Evolutionary conservation across 495 filamentous ascomycete species (phyloP).

Genomic region (Neurospora sp.): DNA sequence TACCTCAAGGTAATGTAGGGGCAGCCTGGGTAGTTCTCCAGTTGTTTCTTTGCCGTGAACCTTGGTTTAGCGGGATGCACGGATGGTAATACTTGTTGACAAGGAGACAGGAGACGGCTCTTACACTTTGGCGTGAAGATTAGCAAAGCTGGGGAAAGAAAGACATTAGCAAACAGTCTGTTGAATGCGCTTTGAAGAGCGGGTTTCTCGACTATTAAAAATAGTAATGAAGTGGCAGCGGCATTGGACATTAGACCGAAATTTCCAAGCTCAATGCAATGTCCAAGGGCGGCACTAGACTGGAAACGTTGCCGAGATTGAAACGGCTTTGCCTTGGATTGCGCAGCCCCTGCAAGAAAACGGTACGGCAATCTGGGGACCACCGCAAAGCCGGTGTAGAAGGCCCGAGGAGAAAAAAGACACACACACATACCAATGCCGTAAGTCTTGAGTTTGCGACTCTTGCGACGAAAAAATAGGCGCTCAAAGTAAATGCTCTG

Average conservation of each 20-base stretch:
- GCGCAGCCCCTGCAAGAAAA: neutral
- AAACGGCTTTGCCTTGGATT: constrained; percentile 24
- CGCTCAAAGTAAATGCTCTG: neutral
- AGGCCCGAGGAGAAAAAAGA: neutral
- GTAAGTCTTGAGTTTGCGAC: neutral
- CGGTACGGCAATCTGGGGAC: neutral
- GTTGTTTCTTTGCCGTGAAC: neutral
- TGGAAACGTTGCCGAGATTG: constrained; percentile 35
- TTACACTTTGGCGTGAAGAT: neutral
- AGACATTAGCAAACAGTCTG: neutral
- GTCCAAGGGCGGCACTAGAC: constrained; percentile 24
- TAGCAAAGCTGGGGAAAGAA: neutral
- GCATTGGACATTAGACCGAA: constrained; percentile 13
- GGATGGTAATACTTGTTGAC: neutral
- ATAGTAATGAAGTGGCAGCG: constrained; percentile 8
- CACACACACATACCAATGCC: constrained; percentile 1
- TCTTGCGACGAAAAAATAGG: neutral
- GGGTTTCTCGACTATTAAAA: constrained; percentile 12
- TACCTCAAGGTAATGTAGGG: neutral
- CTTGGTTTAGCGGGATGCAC: neutral
- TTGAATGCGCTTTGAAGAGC: neutral
- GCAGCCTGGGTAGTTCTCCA: neutral
- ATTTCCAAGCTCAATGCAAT: constrained; percentile 26
- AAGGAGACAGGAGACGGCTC: neutral
- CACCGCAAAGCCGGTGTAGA: constrained; percentile 7